Evolutionary conservation across 306 rosid genomes (phyloP), one percentile per base, ranked within the genome.

Genomic region (Pachyrhizus erosus): DNA sequence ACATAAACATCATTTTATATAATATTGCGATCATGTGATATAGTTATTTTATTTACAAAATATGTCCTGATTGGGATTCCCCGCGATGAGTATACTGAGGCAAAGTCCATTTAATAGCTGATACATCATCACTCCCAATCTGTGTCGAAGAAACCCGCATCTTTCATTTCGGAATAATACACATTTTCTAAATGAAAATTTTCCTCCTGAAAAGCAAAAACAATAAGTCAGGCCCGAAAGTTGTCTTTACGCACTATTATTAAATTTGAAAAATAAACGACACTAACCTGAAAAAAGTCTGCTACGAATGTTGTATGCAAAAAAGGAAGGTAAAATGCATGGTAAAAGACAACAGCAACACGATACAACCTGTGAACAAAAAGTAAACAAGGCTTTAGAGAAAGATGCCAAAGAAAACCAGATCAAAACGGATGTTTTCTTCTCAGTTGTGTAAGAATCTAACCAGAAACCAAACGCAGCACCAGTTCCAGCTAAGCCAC

Each of bases 131-230:
- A 70, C 21, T 70, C 76, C 76, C 76, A 70, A 26, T 70, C 58
- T 3, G 62, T 49, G 20, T 89, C 89, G 14, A 89, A 88, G 82
- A 90, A 92, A 62, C 97, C 94, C 4, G 97, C 92, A 77, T 92
- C 94, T 87, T 90, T 92, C 97, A 90, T 88, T 84, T 91, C 93
- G 2, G 95, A 92, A 82, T 92, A 91, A 82, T 89, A 89, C 14
- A 82, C 91, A 79, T 83, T 91, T 51, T 92, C 95, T 84, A 91
- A 86, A 64, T 85, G 86, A 83, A 89, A 29, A 84, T 84, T 89
- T 26, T 90, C 92, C 82, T 90, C 94, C 94, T 92, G 86, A 34
- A 43, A 46, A 9, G 18, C 31, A 20, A 51, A 24, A 51, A 33
- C 26, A 5, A 7, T 26, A 65, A 67, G 42, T 51, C 27, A 48